Evolutionary conservation across 2,329 filamentous ascomycete species (phyloP), one percentile per base, ranked within the genome.

Genomic region (Xylariaceae sp.): DNA sequence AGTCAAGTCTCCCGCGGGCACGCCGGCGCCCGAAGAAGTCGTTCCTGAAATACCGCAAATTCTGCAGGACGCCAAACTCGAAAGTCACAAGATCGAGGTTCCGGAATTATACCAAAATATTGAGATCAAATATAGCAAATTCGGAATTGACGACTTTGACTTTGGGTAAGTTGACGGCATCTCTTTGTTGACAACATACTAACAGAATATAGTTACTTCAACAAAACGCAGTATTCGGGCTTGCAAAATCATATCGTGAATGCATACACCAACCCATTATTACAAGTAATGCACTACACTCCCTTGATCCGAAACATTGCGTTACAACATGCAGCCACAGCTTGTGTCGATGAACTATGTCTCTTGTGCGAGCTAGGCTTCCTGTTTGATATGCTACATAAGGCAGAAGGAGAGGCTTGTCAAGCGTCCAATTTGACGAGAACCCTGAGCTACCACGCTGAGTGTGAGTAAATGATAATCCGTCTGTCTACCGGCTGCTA

Each of bases 61-160:
- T 0, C 73, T 93, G 56, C 83, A 85, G n/a, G 85, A 88, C 40
- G 78, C 85, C 52, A 87, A 89, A 52, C 78, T 93, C 2, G 88
- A 90, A 59, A 88, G 89, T 61, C 84, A 89, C 53, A 89, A 91
- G 61, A 85, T 89, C 41, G 92, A 96, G 54, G 89, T 95, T 3
- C 89, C 93, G 20, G 84, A 90, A 7, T 91, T 95, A 78, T 99
- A 99, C 73, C 88, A 90, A 62, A 93, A 92, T 67, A 90, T 97
- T 10, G 93, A 98, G 73, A 99, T 99, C 76, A 97, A 97, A 72
- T 99, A 98, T 78, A 97, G 93, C 80, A 96, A 92, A 71, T 99
- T 97, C 73, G 95, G 95, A 19, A 92, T 99, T n/a, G 93, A 98
- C 68, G 96, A 99, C 73, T 99, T 99, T 72, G 95, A 99, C 73